Percentiles rank a stretch among this genome's conserved stretches.
phyloP scores from a whole-genome alignment of 495 filamentous ascomycete species.

The Neurospora sp. region DNA sequence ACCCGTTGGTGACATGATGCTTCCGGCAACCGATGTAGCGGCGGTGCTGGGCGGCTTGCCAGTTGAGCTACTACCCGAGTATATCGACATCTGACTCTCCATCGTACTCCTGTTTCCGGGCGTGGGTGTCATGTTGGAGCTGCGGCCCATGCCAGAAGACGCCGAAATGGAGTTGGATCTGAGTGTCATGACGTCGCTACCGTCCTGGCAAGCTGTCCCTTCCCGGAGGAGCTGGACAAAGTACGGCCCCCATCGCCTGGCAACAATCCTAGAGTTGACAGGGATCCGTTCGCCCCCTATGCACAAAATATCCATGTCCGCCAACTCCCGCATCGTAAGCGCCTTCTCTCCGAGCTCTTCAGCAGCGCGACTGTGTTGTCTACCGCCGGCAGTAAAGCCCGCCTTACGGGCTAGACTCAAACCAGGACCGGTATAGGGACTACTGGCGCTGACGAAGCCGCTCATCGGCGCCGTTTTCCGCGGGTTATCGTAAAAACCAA shows the following conservation, averaged over 20 bases:
- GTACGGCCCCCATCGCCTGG: conserved; percentile 86
- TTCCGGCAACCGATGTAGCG: conserved; percentile 22
- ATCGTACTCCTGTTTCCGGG: conserved; percentile 48
- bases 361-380: conserved; percentile 55
- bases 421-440: conserved; percentile 44
- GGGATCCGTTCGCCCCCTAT: conserved; percentile 84
- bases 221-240: conserved; percentile 85
- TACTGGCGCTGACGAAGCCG: conserved; percentile 69
- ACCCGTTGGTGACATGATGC: conserved; percentile 16
- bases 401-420: conserved; percentile 49
- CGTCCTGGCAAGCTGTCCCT: conserved; percentile 50
- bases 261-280: conserved; percentile 81
- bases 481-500: conserved; percentile 93
- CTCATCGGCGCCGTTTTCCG: conserved; percentile 65
- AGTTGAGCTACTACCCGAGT: conserved; percentile 34
- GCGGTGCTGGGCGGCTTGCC: conserved; percentile 27
- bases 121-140: conserved; percentile 80
- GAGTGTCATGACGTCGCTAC: conserved; percentile 36
- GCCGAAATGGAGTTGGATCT: conserved; percentile 30
- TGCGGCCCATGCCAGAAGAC: conserved; percentile 43
- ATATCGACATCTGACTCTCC: conserved; percentile 48
- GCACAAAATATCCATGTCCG: conserved; percentile 96
- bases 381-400: conserved; percentile 58
- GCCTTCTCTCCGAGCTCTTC: conserved; percentile 78
- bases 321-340: conserved; percentile 66